Conservation (phyloP, 2,329 filamentous ascomycete species). For the Colletotrichum trifolii region DNA sequence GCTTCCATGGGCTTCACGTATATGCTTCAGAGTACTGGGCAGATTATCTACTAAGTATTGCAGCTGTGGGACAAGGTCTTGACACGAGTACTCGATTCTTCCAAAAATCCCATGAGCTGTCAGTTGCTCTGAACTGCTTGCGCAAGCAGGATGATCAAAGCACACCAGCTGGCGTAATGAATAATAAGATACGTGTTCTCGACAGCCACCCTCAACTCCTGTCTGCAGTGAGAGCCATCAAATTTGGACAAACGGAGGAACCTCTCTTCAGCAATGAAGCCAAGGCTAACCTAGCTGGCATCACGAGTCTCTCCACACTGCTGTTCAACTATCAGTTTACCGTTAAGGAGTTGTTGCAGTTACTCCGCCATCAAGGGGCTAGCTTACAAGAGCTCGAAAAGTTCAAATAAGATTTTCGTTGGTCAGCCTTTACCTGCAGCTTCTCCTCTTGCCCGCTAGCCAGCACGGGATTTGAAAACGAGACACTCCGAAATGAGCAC, state of each 20-base stretch:
- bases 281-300: neutral
- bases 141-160: neutral
- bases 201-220: neutral
- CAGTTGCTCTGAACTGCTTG: neutral
- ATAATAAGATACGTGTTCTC: neutral
- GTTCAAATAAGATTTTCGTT: neutral
- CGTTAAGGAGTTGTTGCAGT: neutral
- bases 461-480: neutral
- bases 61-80: neutral
- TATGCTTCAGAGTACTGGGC: constrained; percentile 2
- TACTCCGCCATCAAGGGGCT: neutral
- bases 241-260: neutral
- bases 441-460: neutral
- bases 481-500: neutral
- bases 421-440: neutral
- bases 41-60: neutral
- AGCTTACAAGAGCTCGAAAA: neutral
- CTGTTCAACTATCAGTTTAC: neutral
- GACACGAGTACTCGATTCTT: neutral
- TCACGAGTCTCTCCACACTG: neutral
- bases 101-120: neutral
- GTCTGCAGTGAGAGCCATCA: neutral
- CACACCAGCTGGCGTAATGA: no score
- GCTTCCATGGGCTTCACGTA: neutral
- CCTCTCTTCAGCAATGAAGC: neutral